Evolutionary conservation across 2,329 filamentous ascomycete genomes (phyloP), one percentile per base, ranked within the genome.

Genomic region (Neofusicoccum umdonicola): DNA sequence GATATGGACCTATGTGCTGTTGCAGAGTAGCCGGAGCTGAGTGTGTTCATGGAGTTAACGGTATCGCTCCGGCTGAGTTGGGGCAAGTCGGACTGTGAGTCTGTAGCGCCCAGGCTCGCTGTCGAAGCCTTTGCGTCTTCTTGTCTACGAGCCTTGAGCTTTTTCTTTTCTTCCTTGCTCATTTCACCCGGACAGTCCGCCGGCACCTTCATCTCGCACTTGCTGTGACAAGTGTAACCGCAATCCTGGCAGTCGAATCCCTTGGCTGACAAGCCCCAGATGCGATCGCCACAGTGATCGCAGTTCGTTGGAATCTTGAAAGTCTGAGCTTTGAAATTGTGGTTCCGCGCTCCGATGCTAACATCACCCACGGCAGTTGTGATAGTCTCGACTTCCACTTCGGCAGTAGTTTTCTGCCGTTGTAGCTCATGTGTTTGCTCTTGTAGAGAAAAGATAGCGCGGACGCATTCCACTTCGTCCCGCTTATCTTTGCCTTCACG

Each of bases 241-340:
- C 95, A 99, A 76, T 98, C 94, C 70, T 90, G 87, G 74, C 95
- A 99, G 75, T 96, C 93, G 74, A 97, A 96, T 0, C 95, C 95
- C 79, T 99, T 99, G 42, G 95, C 94, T 35, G 92, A 96, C 45
- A 99, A 78, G 0, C 95, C 95, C 95, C 95, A 99, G 75, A 99
- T 97, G 34, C 95, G 87, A 74, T 99, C 95, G 17, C 93, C 93
- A 71, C 95, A 99, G 12, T 97, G 84, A 77, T 99, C 95, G 80
- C 95, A 99, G 76, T 98, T 98, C 4, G 95, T 99, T 0, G 96
- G 96, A 66, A 99, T 97, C 77, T 98, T 98, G 84, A 98, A 99
- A 0, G 95, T 98, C 74, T 98, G 93, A n/a, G 92, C 88, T 79
- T 96, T 97, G 85, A 99, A 99, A 73, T 96, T 95, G 81, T 99